phyloP scores from a whole-genome alignment of 805 yeast species.

The Diddensiella caesifluorescens region DNA sequence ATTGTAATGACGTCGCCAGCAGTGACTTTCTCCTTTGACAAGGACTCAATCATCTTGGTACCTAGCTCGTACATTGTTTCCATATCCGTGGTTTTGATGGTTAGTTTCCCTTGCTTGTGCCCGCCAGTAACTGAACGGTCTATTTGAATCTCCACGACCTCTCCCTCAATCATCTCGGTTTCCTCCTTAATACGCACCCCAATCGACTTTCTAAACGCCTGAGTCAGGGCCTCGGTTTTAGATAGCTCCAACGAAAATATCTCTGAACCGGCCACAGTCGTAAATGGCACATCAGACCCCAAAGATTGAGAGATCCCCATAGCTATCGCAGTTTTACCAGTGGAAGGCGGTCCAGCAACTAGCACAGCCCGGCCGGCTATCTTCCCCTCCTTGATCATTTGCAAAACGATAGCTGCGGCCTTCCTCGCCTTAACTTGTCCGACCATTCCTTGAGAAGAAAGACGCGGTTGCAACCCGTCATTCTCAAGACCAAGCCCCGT shows the following conservation, averaged over 20 bases:
- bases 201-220: constrained; percentile 91
- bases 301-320: constrained; percentile 60
- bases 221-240: constrained; percentile 94
- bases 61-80: constrained; percentile 97
- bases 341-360: constrained; percentile 97
- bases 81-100: constrained; percentile 97
- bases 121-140: constrained; percentile 95
- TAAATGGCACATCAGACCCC: constrained; percentile 83
- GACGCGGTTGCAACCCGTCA: constrained; percentile 78
- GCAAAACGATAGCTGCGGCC: constrained; percentile 91
- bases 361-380: constrained; percentile 96
- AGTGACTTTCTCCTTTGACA: constrained; percentile 88
- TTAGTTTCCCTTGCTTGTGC: constrained; percentile 95
- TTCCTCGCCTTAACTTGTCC: constrained; percentile 93
- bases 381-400: constrained; percentile 88
- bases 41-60: constrained; percentile 87
- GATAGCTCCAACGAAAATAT: constrained; percentile 85
- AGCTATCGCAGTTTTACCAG: constrained; percentile 98
- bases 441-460: constrained; percentile 88
- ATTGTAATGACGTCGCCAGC: constrained; percentile 97
- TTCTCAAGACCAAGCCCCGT: constrained; percentile 90
- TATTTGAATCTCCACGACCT: constrained; percentile 93
- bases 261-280: constrained; percentile 92
- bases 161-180: constrained; percentile 97
- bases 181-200: constrained; percentile 95